Base-by-base conservation (phyloP, 1,284 basidiomycete genomes). In the Volvariella volvacea region DNA sequence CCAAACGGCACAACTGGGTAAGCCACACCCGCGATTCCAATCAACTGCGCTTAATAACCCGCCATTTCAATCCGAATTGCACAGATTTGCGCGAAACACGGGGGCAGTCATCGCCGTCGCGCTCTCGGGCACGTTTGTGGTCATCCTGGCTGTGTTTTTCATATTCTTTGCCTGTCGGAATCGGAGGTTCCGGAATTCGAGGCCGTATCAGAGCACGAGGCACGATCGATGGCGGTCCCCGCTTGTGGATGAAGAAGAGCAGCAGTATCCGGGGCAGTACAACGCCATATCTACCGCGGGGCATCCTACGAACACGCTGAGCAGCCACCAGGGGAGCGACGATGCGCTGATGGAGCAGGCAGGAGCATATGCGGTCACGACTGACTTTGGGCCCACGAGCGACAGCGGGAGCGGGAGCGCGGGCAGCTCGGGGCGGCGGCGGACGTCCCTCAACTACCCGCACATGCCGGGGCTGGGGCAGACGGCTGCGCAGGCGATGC, bases 131-230 rank as follows among this genome's bases (percentile, higher is more conserved):
- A 36, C 34, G n/a, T 28, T 36, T 15, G 8, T 36, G 14, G 8
- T 36, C n/a, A 15, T 36, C n/a, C 8, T 20, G n/a, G 44, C 52
- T 17, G 54, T 59, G 15, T 36, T 62, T 15, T 15, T 55, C 16
- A 47, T 56, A 25, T 64, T 65, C 46, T 57, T 58, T 25, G 47
- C 49, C 1, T 64, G 61, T 45, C 53, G 52, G 39, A 50, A 56
- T 19, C 56, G 53, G 39, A 54, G 52, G 42, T 34, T 53, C n/a
- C 49, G 48, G 9, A 9, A n/a, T 9, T 31, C 30, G 17, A 45
- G 40, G 16, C 30, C 38, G 15, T 41, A 42, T 19, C 36, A 47
- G 34, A 36, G 49, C 48, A 10, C 38, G 47, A 19, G 39, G 41
- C 4, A 45, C n/a, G n/a, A n/a, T n/a, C n/a, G 50, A 15, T 62